phyloP scores from a whole-genome alignment of 2,329 filamentous ascomycete genomes.

The Aspergillus quadricinctus region DNA sequence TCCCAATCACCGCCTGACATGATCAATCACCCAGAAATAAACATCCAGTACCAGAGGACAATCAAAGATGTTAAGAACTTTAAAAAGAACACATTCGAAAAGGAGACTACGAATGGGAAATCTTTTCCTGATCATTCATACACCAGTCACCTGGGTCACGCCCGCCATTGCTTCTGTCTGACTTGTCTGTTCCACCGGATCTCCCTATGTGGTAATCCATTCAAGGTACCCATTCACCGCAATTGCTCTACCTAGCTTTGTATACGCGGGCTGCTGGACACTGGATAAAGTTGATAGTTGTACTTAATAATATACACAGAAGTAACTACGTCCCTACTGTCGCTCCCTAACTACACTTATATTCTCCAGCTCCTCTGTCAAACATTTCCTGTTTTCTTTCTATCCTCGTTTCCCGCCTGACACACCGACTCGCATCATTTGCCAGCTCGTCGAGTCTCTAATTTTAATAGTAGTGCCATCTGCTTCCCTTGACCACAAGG shows the following conservation, averaged over 20 bases:
- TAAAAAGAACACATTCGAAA: neutral
- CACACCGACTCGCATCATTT: too few relatives aligned
- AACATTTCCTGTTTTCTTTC: neutral
- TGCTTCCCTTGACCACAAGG: too few relatives aligned
- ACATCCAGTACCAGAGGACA: too few relatives aligned
- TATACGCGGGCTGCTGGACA: neutral
- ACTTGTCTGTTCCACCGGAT: constrained; percentile 4
- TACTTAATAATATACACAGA: neutral
- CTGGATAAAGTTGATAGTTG: neutral
- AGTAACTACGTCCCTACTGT: neutral
- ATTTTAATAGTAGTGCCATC: too few relatives aligned
- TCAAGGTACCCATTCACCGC: constrained; percentile 7
- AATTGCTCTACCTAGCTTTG: constrained; percentile 1
- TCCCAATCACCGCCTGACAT: constrained; percentile 13
- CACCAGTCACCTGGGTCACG: constrained; percentile 4
- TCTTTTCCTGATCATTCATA: neutral
- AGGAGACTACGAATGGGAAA: neutral
- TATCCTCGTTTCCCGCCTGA: too few relatives aligned
- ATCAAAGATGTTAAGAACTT: too few relatives aligned
- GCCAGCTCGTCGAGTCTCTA: too few relatives aligned
- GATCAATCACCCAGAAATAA: constrained; percentile 7
- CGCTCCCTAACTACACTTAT: neutral
- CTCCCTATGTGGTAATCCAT: neutral
- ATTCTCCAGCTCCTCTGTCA: neutral
- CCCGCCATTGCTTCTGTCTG: constrained; percentile 3